A percentile compares a stretch with the other conserved stretches of the same genome.
Conservation (phyloP, 2,329 filamentous ascomycete species). For the Clarireedia monteithiana region DNA sequence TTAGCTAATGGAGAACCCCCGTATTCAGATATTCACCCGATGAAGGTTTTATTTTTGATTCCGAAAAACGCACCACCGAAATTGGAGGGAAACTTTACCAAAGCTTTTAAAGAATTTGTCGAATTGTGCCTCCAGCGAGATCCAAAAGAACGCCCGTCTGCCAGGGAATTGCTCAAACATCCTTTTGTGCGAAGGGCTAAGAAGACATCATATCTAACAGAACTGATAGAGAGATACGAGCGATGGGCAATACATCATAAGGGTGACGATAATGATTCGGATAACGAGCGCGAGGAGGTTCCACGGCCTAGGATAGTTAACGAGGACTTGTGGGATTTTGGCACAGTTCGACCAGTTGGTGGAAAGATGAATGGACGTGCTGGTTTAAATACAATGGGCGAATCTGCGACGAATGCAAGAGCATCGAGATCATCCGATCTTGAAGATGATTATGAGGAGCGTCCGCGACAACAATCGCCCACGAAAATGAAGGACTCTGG, state of each 20-base stretch:
- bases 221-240: constrained; percentile 85
- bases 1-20: constrained; percentile 87
- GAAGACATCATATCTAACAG: constrained; percentile 92
- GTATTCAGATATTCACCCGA: constrained; percentile 93
- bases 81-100: constrained; percentile 74
- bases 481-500: constrained; percentile 40
- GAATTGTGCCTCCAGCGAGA: constrained; percentile 81
- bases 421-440: constrained; percentile 45
- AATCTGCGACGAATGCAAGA: constrained; percentile 71
- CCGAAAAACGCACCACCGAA: constrained; percentile 86
- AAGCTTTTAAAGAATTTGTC: constrained; percentile 76
- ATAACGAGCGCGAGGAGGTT: constrained; percentile 41
- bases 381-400: constrained; percentile 67
- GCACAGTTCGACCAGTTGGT: constrained; percentile 78
- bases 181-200: constrained; percentile 87
- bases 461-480: constrained; percentile 42
- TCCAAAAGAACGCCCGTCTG: constrained; percentile 79
- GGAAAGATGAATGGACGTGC: constrained; percentile 53
- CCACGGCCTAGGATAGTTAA: constrained; percentile 42
- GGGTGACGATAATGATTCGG: constrained; percentile 58
- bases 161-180: constrained; percentile 80
- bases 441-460: constrained; percentile 44
- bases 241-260: constrained; percentile 81
- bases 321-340: constrained; percentile 98
- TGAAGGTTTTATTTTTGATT: constrained; percentile 96